phyloP scores from a whole-genome alignment of 352 stramenopile genomes.

The Blastocystis sp. region DNA sequence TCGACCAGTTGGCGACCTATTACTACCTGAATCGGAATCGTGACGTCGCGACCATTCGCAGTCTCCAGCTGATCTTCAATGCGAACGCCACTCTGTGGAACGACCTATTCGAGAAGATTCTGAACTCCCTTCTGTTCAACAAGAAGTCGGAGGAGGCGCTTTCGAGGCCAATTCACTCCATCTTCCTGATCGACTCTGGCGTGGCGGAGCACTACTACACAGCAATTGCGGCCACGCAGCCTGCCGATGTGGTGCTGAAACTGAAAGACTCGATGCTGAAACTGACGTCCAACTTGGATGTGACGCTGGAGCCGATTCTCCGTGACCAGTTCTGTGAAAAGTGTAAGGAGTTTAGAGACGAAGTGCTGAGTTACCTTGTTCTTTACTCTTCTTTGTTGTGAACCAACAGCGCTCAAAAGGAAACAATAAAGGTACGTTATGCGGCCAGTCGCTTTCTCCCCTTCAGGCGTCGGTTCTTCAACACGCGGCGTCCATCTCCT shows the following conservation, averaged over 20 bases:
- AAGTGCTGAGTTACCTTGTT: conserved; percentile 65
- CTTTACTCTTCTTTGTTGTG: conserved; percentile 44
- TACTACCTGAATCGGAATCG: conserved; percentile 66
- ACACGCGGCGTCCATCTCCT: conserved; percentile 38
- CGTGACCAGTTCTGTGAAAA: conserved; percentile 69
- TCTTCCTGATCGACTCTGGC: conserved; percentile 40
- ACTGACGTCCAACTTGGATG: conserved; percentile 51
- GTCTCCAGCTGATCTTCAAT: conserved; percentile 31
- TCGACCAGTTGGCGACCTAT: conserved; percentile 67
- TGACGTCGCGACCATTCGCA: conserved; percentile 2
- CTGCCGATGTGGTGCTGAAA: conserved; percentile 36
- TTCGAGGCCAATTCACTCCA: conserved; percentile 66
- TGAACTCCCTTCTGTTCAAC: conserved; percentile 68
- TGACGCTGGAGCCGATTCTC: conserved; percentile 50
- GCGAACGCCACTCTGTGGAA: conserved; percentile 62
- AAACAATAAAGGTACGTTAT: conserved; percentile 29
- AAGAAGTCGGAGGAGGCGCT: conserved; percentile 39
- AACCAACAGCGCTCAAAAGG: background rate
- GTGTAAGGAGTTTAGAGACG: conserved; percentile 52
- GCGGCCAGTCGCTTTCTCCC: conserved; percentile 66
- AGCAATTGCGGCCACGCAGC: conserved; percentile 37
- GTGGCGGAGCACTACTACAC: conserved; percentile 61
- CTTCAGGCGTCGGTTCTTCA: conserved; percentile 40
- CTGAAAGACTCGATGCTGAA: conserved; percentile 65
- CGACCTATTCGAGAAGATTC: conserved; percentile 72